These are phyloP conservation scores for Penicillium griseofulvum DNA, from an alignment of 2,329 filamentous ascomycete genomes.

Conservation along the genomic window DNA sequence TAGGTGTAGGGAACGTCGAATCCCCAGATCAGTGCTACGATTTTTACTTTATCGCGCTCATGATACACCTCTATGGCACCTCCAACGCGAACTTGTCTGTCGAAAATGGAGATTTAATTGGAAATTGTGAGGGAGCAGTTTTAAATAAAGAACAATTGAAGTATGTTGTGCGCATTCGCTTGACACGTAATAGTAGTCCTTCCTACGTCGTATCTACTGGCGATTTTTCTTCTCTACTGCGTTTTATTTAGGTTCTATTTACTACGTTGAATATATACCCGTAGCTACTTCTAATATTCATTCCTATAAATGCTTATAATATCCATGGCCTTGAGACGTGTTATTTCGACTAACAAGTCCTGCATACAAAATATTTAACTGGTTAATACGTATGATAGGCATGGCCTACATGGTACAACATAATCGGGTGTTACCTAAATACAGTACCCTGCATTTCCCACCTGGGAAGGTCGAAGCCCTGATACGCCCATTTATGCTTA, in stretches of 20 bases:
- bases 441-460: background rate
- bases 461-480: background rate
- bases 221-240: no score
- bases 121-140: background rate
- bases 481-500: constrained; percentile 5
- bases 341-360: background rate
- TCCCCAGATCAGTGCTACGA: background rate
- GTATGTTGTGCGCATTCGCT: background rate
- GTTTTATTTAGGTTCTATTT: background rate
- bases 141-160: background rate
- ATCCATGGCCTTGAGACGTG: background rate
- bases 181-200: background rate
- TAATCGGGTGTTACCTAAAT: background rate
- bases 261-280: no score
- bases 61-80: background rate
- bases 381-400: background rate
- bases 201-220: background rate
- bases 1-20: background rate
- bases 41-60: background rate
- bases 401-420: background rate
- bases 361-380: background rate
- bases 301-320: no score
- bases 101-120: background rate
- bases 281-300: no score
- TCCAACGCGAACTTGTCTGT: background rate